Evolutionary conservation across 1,284 basidiomycete species (phyloP), one percentile per base, ranked within the genome.

Genomic region (Polyporus tsugae): DNA sequence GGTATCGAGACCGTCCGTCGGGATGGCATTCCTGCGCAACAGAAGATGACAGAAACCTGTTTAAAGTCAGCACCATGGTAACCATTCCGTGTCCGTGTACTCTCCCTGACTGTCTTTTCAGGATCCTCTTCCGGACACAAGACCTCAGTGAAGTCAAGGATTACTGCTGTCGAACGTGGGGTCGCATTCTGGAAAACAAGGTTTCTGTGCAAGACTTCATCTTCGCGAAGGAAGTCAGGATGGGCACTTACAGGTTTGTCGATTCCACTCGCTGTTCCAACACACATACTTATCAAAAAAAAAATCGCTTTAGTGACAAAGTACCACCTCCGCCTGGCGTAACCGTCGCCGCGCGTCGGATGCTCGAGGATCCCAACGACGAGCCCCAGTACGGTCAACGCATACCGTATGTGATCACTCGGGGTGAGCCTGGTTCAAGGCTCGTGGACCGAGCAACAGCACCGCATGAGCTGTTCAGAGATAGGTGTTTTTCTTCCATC

Each of bases 1-100:
- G 98, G 97, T 0, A 98, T 99, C 68, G 98, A 99, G 81, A 98
- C 96, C 0, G 94, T 99, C 29, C 87, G 98, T 5, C 85, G 97
- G 63, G 98, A 99, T 76, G 95, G 95, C 6, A 89, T 96, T 53
- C 87, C 89, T 1, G 96, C 95, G 0, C 93, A 95, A 76, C 87
- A 90, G 75, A 97, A 97, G 81, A 95, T 98, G 87, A 89, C 92
- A 7, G 96, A 98, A 79, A 89, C 86, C 4, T 92, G 91, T 74
- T 79, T 98, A 67, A 97, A 96, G 95, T 96, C 76, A 75, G 84
- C 52, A 44, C 25, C 9, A 44, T 57, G 44, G 57, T 63, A 6
- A 19, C 38, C 11, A 19, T 29, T 29, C 29, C 29, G 29, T 29
- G 29, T 13, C 19, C 11, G 2, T 13, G 38, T 41, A 33, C 38